Base-by-base conservation (phyloP, 768 basidiomycete species). In the Phaffia tasmanica region DNA sequence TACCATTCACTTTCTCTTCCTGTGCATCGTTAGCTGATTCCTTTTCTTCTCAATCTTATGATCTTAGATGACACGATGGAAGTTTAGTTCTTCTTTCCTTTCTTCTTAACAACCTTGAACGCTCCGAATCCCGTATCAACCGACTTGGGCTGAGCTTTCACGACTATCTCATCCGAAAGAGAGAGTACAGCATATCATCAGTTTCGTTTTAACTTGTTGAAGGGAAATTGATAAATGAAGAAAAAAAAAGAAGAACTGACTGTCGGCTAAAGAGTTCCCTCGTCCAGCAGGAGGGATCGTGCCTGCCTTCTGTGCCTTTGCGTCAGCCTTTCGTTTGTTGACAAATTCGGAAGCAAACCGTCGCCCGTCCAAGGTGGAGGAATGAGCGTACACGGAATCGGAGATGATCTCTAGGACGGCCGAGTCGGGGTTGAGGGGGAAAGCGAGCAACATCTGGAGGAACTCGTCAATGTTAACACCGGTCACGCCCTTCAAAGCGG, bases 261-360 rank as follows among this genome's bases (percentile, higher is more conserved):
- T 70, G 32, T 71, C 70, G 51, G 70, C 72, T 62, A 71, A 64
- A 63, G 70, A 70, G 47, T 16, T 64, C 27, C 49, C 70, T 48
- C 56, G 67, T 67, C 57, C 25, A 46, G 78, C 77, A 4, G 74
- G 69, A 3, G 73, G 53, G 54, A 57, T 68, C 1, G 67, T 57
- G 7, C 65, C 57, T 3, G 73, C 73, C 46, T 72, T 70, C 21
- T 78, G 70, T n/a, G 75, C 76, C 68, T 83, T 85, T 58, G 85
- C 86, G 74, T 98, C 94, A 23, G 82, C 82, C 78, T 91, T 93
- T 61, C 95, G 86, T 74, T 83, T 88, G 69, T 81, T 83, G 62
- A 91, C 83, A 72, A 89, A 99, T 71, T 98, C 93, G 16, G 88
- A 81, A 3, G 95, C 93, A 74, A 98, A 99, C 48, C 94, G 84